Percentiles rank a stretch among this genome's conserved stretches.
Evolutionary conservation across 2,329 filamentous ascomycete genomes (phyloP).

Genomic region (Colletotrichum lindemuthianum): DNA sequence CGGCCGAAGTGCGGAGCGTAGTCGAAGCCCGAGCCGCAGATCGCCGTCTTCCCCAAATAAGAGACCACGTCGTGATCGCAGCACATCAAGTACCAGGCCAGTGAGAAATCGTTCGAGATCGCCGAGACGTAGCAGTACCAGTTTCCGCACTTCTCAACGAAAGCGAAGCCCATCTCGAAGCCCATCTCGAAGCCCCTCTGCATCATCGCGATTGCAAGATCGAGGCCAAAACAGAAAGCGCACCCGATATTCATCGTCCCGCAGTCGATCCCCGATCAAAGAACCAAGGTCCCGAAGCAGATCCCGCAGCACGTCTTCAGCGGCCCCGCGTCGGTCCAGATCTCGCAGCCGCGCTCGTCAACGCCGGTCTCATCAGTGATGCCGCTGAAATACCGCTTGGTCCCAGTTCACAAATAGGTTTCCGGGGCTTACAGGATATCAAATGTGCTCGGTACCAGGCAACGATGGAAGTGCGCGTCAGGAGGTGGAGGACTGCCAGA

Average conservation of each 20-base stretch:
- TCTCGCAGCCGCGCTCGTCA: conserved; percentile 49
- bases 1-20: conserved; percentile 42
- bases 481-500: too few species aligned
- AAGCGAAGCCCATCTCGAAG: conserved; percentile 39
- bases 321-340: conserved; percentile 46
- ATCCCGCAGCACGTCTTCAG: conserved; percentile 49
- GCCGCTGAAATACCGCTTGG: too few species aligned
- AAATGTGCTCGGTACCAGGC: too few species aligned
- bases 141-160: conserved; percentile 36
- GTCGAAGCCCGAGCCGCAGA: conserved; percentile 42
- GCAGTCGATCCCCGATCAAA: conserved; percentile 56
- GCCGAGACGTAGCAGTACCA: conserved; percentile 42
- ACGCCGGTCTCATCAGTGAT: conserved; percentile 38
- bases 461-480: too few species aligned
- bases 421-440: too few species aligned
- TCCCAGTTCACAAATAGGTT: too few species aligned
- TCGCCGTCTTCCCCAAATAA: conserved; percentile 48
- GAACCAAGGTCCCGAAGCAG: conserved; percentile 45
- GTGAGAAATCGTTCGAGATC: conserved; percentile 54
- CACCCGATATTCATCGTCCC: conserved; percentile 59
- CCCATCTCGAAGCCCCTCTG: conserved; percentile 40
- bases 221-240: conserved; percentile 58
- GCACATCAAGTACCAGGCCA: conserved; percentile 43
- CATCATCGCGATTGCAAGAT: conserved; percentile 49
- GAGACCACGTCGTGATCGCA: conserved; percentile 44